A percentile compares a stretch with the other conserved stretches of the same genome.
These are phyloP conservation scores for Handroanthus guayacan DNA, from an alignment of 257 asterid species.

Conservation along the genomic window DNA sequence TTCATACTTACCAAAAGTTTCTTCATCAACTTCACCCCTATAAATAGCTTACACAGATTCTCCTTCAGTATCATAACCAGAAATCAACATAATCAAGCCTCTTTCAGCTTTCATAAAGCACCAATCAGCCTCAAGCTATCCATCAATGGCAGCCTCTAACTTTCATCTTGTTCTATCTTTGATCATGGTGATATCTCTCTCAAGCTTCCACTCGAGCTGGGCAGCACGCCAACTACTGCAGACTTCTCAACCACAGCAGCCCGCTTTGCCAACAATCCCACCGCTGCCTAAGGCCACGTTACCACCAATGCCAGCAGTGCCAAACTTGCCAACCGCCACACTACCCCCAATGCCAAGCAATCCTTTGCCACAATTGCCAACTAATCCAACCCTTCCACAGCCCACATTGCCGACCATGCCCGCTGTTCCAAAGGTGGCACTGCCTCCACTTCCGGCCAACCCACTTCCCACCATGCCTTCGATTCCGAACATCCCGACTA, in stretches of 20 bases:
- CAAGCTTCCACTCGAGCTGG: conserved; percentile 26
- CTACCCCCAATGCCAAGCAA: conserved; percentile 36
- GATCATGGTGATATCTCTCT: conserved; percentile 27
- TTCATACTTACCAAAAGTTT: background rate
- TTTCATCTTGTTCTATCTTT: conserved; percentile 29
- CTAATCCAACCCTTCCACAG: conserved; percentile 27
- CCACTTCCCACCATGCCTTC: conserved; percentile 45
- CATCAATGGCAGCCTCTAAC: background rate
- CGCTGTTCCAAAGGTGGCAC: conserved; percentile 35
- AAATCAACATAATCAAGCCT: background rate
- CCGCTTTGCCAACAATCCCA: conserved; percentile 25
- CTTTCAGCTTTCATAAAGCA: background rate
- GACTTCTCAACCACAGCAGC: conserved; percentile 37
- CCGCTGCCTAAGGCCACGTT: conserved; percentile 29
- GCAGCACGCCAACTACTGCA: conserved; percentile 46
- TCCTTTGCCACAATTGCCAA: conserved; percentile 29
- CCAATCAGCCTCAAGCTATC: background rate
- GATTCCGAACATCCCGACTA: conserved; percentile 37
- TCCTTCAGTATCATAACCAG: background rate
- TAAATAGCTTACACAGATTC: background rate
- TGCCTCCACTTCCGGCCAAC: conserved; percentile 40
- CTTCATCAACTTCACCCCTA: background rate
- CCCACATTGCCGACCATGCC: conserved; percentile 37
- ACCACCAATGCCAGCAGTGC: conserved; percentile 33
- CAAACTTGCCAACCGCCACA: conserved; percentile 30